phyloP scores from a whole-genome alignment of 2,329 filamentous ascomycete species.

The Thelonectria blattea region DNA sequence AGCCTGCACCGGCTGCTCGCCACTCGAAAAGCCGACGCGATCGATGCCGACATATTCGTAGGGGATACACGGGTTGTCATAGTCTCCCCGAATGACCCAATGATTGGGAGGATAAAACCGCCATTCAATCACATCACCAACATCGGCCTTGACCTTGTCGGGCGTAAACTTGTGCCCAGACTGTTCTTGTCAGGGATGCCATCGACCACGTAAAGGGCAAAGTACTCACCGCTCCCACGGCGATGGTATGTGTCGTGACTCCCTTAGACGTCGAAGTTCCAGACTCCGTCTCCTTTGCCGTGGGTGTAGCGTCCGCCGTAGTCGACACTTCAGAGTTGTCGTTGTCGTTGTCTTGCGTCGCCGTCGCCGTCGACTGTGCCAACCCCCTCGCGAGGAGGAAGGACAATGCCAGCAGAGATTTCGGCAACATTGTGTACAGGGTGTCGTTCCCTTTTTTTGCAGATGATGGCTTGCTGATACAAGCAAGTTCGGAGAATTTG shows the following conservation, averaged over 20 bases:
- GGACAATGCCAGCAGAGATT: constrained; percentile 25
- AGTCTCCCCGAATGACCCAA: constrained; percentile 67
- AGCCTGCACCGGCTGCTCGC: constrained; percentile 52
- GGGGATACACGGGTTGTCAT: constrained; percentile 66
- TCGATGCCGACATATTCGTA: constrained; percentile 59
- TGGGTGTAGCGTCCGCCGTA: constrained; percentile 24
- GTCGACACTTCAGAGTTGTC: neutral
- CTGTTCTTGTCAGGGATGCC: constrained; percentile 20
- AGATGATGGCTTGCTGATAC: constrained; percentile 18
- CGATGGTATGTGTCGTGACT: constrained; percentile 34
- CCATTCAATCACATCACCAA: constrained; percentile 61
- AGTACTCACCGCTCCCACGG: constrained; percentile 35
- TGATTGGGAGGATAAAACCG: constrained; percentile 69
- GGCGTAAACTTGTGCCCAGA: constrained; percentile 43
- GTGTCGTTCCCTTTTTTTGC: constrained; percentile 15
- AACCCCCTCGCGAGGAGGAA: constrained; percentile 23
- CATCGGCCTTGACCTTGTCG: constrained; percentile 38
- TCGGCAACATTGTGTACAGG: constrained; percentile 32
- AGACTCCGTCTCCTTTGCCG: constrained; percentile 22
- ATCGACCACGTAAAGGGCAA: too few species aligned
- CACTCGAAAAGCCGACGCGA: constrained; percentile 60
- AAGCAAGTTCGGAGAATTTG: constrained; percentile 16
- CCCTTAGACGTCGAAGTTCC: constrained; percentile 26
- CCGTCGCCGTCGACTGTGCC: constrained; percentile 24
- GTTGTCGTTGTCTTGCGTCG: neutral